Conservation (phyloP, 2,329 filamentous ascomycete species). For the Penicillium aurantiogriseum region DNA sequence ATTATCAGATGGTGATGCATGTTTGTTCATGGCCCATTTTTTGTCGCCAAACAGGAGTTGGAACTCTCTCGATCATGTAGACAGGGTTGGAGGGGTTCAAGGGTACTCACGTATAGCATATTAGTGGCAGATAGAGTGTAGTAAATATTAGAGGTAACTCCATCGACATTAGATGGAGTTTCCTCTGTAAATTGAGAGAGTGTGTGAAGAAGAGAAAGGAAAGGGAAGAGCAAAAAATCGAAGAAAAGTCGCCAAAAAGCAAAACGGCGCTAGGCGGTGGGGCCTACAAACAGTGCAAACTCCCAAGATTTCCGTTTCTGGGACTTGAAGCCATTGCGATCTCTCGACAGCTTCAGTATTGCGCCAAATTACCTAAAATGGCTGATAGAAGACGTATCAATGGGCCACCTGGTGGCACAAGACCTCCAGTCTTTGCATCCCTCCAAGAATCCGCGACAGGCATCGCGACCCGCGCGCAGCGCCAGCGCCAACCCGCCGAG, state of each 20-base stretch:
- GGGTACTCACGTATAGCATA: slow-evolving; percentile 28
- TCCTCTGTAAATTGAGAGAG: slow-evolving; percentile 9
- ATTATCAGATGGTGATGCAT: slow-evolving; percentile 61
- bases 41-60: slow-evolving; percentile 54
- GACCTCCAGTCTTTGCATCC: slow-evolving; percentile 66
- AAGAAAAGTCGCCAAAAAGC: slow-evolving; percentile 22
- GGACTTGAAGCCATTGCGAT: slow-evolving; percentile 14
- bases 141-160: background rate
- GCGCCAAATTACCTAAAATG: slow-evolving; percentile 10
- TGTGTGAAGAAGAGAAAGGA: slow-evolving; percentile 26
- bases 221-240: slow-evolving; percentile 12
- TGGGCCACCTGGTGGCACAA: slow-evolving; percentile 74
- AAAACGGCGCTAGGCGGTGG: slow-evolving; percentile 20
- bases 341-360: slow-evolving; percentile 13
- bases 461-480: slow-evolving; percentile 49
- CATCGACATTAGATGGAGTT: slow-evolving; percentile 24
- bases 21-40: slow-evolving; percentile 58
- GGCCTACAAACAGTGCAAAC: slow-evolving; percentile 43
- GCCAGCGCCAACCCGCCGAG: slow-evolving; percentile 64
- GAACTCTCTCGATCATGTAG: slow-evolving; percentile 52
- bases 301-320: slow-evolving; percentile 37
- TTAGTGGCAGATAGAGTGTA: slow-evolving; percentile 13
- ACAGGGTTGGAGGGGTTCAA: slow-evolving; percentile 12
- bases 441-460: slow-evolving; percentile 47
- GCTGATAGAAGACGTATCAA: slow-evolving; percentile 83